Evolutionary conservation across 1,284 basidiomycete species (phyloP), one percentile per base, ranked within the genome.

Genomic region (Moniliella sp.): DNA sequence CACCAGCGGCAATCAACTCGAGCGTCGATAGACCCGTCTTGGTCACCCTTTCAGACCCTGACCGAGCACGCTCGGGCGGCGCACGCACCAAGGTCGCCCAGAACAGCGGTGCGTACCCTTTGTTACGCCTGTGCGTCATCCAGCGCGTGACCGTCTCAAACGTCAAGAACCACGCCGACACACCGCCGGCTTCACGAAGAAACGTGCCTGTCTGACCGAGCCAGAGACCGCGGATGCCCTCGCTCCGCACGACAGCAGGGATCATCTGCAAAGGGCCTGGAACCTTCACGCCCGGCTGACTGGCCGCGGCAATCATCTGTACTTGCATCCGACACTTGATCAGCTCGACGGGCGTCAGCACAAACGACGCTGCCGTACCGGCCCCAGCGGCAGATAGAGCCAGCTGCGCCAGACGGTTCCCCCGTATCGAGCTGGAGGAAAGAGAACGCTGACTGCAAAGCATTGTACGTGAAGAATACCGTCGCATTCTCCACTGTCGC

Each of bases 301-400:
- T 3, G 12, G 30, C 11, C 4, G 31, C 29, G 10, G 25, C 19
- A 8, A 81, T 68, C 71, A 82, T 78, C 62, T 86, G 80, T 3
- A 86, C 81, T 65, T 88, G 88, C 81, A 86, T 84, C 54, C 81
- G 77, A 62, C 81, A 86, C 65, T 88, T 88, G 47, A 88, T 72
- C 35, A 83, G 73, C 61, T 88, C 82, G 42, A 86, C 76, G 1
- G 81, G 83, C 1, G 81, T 86, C 73, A 86, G 63, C 34, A 86
- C 68, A 56, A 83, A 77, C 45, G 75, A 79, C 1, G 80, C 76
- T 17, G 75, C 67, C 2, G 74, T 69, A n/a, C 81, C 82, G 3
- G 81, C 78, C 15, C 75, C 75, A 1, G 72, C 78, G 17, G 74
- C 79, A 4, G 82, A 75, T 8, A 82, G 48, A 1, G 72, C 72